A percentile compares a stretch with the other conserved stretches of the same genome.
These are phyloP conservation scores for Suillus discolor DNA, from an alignment of 768 basidiomycete species.

Conservation along the genomic window DNA sequence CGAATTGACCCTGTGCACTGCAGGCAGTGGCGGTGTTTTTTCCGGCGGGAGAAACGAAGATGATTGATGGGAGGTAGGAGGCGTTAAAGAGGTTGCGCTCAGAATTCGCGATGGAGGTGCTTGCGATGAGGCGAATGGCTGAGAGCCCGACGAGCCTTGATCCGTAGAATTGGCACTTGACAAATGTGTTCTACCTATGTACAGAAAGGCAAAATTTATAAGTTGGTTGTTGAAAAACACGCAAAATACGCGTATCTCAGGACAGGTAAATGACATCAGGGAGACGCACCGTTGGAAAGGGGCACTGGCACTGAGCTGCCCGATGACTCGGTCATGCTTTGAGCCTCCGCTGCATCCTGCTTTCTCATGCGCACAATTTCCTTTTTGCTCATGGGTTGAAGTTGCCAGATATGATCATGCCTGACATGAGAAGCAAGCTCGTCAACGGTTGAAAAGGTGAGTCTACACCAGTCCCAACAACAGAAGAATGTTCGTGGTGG, in stretches of 20 bases:
- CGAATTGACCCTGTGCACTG: too few species aligned
- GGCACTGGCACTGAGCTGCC: not conserved
- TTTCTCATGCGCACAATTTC: conserved; percentile 45
- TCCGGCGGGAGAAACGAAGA: not conserved
- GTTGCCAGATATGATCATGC: conserved; percentile 46
- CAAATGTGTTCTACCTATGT: not conserved
- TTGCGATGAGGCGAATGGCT: not conserved
- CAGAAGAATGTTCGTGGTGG: conserved; percentile 36
- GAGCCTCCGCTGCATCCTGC: conserved; percentile 37
- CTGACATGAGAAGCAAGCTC: conserved; percentile 50
- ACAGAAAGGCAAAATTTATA: not conserved
- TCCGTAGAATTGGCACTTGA: not conserved
- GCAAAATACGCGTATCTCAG: not conserved
- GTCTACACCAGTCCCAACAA: conserved; percentile 57
- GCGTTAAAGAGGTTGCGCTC: not conserved
- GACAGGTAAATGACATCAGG: not conserved
- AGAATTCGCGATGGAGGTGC: not conserved
- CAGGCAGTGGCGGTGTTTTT: not conserved
- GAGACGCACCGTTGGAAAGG: not conserved
- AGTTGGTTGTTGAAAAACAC: conserved; percentile 2
- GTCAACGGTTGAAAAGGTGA: conserved; percentile 38
- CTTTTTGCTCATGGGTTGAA: conserved; percentile 43
- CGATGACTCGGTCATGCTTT: not conserved
- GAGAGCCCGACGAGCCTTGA: not conserved
- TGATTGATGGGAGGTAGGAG: not conserved